Percentiles rank a stretch among this genome's conserved stretches.
Evolutionary conservation across 805 yeast genomes (phyloP).

Genomic region (Lachancea lanzarotensis): DNA sequence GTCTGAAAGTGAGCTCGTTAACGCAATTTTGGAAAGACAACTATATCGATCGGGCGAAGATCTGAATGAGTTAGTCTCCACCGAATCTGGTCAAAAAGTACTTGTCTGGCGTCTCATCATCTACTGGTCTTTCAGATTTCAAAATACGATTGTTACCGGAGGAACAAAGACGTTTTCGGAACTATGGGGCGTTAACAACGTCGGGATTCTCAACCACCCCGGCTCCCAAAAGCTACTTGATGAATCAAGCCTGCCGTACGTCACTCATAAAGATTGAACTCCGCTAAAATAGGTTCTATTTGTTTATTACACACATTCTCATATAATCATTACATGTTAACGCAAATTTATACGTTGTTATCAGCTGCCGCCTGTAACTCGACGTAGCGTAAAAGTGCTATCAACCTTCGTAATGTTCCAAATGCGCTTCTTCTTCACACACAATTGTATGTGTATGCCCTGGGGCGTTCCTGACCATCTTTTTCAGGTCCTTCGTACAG

Average conservation of each 20-base stretch:
- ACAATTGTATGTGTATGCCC: slow-evolving; percentile 48
- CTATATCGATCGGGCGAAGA: slow-evolving; percentile 37
- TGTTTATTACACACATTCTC: slow-evolving; percentile 1
- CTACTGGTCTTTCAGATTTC: slow-evolving; percentile 38
- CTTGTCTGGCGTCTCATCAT: slow-evolving; percentile 35
- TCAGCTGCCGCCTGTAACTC: neutral
- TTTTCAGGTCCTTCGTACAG: slow-evolving; percentile 48
- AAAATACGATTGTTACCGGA: slow-evolving; percentile 21
- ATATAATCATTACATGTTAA: slow-evolving; percentile 2
- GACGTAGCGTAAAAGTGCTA: neutral
- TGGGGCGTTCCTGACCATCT: slow-evolving; percentile 37
- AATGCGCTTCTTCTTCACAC: slow-evolving; percentile 40
- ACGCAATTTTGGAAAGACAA: slow-evolving; percentile 52
- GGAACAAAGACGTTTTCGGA: slow-evolving; percentile 31
- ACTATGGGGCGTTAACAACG: slow-evolving; percentile 30
- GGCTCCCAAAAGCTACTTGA: slow-evolving; percentile 17
- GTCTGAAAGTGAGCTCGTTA: slow-evolving; percentile 43
- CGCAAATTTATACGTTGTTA: neutral
- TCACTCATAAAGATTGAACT: neutral
- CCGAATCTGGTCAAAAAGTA: slow-evolving; percentile 34
- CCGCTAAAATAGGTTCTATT: neutral
- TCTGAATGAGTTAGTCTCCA: slow-evolving; percentile 29
- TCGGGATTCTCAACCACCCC: slow-evolving; percentile 20
- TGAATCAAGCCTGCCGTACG: neutral
- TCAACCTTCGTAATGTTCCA: slow-evolving; percentile 36